These are phyloP conservation scores for Aspergillus pseudonomiae DNA, from an alignment of 2,329 filamentous ascomycete genomes.

Conservation along the genomic window DNA sequence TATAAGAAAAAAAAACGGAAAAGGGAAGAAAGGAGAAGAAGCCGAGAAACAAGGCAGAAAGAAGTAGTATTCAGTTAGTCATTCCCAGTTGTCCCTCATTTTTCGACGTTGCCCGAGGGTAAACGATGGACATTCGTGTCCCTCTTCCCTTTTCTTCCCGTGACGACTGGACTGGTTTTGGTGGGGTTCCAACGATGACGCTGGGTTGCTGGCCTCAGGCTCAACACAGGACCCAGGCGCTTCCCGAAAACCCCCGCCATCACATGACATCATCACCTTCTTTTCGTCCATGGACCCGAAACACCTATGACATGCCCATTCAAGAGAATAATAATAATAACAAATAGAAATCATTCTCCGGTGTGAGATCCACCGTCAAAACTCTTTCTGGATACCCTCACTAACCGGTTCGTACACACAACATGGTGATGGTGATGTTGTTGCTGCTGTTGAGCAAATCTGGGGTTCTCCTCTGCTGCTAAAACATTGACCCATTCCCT, in stretches of 20 bases:
- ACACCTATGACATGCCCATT: background rate
- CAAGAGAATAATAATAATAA: too few species aligned
- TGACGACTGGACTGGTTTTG: conserved; percentile 13
- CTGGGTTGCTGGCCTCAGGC: conserved; percentile 22
- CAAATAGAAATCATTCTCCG: too few species aligned
- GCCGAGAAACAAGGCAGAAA: background rate
- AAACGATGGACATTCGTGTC: background rate
- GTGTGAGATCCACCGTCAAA: too few species aligned
- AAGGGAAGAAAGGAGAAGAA: background rate
- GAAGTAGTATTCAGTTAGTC: conserved; percentile 1
- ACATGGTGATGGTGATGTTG: background rate
- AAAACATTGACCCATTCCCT: conserved; percentile 20
- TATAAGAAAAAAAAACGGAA: background rate
- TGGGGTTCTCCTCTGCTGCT: conserved; percentile 5
- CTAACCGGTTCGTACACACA: background rate
- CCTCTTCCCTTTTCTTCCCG: conserved; percentile 3
- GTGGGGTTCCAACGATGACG: conserved; percentile 26
- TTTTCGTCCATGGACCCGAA: conserved; percentile 6
- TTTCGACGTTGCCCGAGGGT: conserved; percentile 1
- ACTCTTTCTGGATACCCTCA: background rate
- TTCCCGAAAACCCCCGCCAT: conserved; percentile 30
- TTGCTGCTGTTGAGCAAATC: background rate
- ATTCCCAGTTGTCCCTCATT: background rate
- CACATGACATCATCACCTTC: conserved; percentile 29
- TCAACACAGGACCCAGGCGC: background rate